Percentiles rank a stretch among this genome's conserved stretches.
These are phyloP conservation scores for Aspergillus sclerotiicarbonarius DNA, from an alignment of 495 filamentous ascomycete species.

Conservation along the genomic window DNA sequence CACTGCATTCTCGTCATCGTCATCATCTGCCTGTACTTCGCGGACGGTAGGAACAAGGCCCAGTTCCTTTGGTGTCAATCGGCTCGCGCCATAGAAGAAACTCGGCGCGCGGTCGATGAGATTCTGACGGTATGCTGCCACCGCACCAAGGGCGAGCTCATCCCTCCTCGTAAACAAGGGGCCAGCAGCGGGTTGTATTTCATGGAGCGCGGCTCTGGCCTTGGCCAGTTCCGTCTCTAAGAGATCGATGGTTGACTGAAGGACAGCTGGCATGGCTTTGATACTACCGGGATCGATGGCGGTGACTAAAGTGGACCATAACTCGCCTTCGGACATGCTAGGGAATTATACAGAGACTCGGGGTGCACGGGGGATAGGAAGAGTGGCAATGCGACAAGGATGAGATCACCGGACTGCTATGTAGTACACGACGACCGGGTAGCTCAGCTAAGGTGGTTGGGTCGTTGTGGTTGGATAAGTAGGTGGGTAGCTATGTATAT, in stretches of 20 bases:
- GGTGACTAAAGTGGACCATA: constrained; percentile 37
- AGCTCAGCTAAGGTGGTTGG: too few relatives aligned
- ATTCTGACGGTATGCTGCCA: constrained; percentile 42
- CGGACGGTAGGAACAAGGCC: constrained; percentile 36
- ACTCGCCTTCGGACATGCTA: constrained; percentile 37
- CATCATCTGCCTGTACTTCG: constrained; percentile 22
- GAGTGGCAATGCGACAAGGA: background rate
- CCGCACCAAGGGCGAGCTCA: constrained; percentile 41
- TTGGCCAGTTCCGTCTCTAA: constrained; percentile 45
- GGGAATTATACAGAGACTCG: background rate
- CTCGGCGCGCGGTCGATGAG: constrained; percentile 41
- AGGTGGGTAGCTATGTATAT: background rate
- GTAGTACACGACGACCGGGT: background rate
- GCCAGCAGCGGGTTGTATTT: constrained; percentile 39
- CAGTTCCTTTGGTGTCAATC: constrained; percentile 41
- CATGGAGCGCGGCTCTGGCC: constrained; percentile 42
- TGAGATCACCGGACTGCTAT: background rate
- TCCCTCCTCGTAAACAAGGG: constrained; percentile 31
- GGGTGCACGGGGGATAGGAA: background rate
- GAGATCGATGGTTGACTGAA: constrained; percentile 46
- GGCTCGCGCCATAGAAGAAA: constrained; percentile 40
- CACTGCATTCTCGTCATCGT: constrained; percentile 6
- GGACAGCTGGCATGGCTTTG: constrained; percentile 40
- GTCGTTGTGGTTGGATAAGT: background rate
- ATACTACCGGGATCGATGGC: constrained; percentile 32